Conservation (phyloP, 257 asterid genomes). For the Lavandula angustifolia region DNA sequence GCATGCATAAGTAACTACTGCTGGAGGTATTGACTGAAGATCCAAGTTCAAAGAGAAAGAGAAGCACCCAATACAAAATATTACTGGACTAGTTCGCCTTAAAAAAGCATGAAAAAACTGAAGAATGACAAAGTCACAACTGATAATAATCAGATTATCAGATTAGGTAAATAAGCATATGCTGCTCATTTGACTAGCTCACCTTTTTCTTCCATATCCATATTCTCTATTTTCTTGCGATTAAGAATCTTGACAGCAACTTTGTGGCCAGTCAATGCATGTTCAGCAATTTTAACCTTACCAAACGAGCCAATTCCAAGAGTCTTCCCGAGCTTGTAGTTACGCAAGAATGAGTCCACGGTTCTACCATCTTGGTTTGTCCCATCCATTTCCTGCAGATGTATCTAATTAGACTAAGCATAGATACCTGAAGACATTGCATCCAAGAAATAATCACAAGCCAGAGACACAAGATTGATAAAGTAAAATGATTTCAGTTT, state of each 20-base stretch:
- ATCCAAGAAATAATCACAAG: not conserved
- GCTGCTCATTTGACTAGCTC: conserved; percentile 11
- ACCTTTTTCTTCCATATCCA: conserved; percentile 99
- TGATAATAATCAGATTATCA: too few relatives aligned
- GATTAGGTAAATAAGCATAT: conserved; percentile 21
- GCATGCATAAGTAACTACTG: not conserved
- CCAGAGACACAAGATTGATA: not conserved
- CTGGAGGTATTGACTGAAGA: conserved; percentile 4
- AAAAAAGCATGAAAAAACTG: too few relatives aligned
- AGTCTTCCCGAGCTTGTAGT: conserved; percentile 92
- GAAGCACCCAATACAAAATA: not conserved
- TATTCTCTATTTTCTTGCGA: conserved; percentile 79
- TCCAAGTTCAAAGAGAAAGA: conserved; percentile 5
- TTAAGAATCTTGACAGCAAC: conserved; percentile 94
- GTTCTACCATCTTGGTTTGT: conserved; percentile 56
- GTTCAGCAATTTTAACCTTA: conserved; percentile 87
- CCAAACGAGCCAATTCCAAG: conserved; percentile 94
- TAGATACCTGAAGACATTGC: not conserved
- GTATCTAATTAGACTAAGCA: conserved; percentile 16
- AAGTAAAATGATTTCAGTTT: conserved; percentile 2
- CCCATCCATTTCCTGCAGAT: conserved; percentile 69
- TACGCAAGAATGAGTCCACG: conserved; percentile 66
- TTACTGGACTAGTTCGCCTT: not conserved
- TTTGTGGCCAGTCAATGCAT: conserved; percentile 76
- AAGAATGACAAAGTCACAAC: conserved; percentile 8